Base-by-base conservation (phyloP, 2,329 filamentous ascomycete species). In the Fusarium sp. region DNA sequence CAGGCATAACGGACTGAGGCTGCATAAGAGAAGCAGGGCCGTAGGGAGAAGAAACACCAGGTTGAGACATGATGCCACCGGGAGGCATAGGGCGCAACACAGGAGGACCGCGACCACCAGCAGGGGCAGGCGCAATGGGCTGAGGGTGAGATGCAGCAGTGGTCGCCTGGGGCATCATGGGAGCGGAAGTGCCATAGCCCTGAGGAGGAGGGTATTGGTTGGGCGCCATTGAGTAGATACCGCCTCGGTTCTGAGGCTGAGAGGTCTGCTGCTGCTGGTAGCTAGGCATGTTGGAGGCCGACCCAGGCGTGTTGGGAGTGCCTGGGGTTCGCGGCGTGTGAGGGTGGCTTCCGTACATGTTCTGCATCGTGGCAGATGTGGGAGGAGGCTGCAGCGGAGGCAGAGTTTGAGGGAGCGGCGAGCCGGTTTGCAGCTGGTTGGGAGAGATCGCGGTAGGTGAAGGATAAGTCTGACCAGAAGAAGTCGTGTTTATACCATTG, bases 41-140 rank as follows among this genome's bases (percentile, higher is more conserved):
- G 75, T 91, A 92, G 9, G 90, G 88, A 38, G 87, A 88, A 20
- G 81, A 81, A 75, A 90, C 83, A 40, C 86, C 86, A 11, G 84
- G 82, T 78, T 89, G 87, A 27, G 86, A 84, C 82, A 89, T 88
- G 62, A 90, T 83, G 50, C 88, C 90, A 73, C 88, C 88, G 2
- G 90, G 87, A 16, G 91, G 91, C 86, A 93, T 90, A n/a, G 90
- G 90, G 56, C 90, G 89, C 73, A 92, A 80, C 15, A 89, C 85
- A 20, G 88, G 88, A 64, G 89, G 88, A 22, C 83, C 83, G 40
- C 87, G 85, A 43, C 84, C 83, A 77, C 82, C 88, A 65, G 80
- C 82, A 51, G 91, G 91, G 44, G 92, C 92, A 18, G 92, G 91
- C 45, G 92, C 92, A 77, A 94, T 92, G 34, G 91, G 89, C 80